Evolutionary conservation across 768 basidiomycete genomes (phyloP).

Genomic region (Suillus hirtellus): DNA sequence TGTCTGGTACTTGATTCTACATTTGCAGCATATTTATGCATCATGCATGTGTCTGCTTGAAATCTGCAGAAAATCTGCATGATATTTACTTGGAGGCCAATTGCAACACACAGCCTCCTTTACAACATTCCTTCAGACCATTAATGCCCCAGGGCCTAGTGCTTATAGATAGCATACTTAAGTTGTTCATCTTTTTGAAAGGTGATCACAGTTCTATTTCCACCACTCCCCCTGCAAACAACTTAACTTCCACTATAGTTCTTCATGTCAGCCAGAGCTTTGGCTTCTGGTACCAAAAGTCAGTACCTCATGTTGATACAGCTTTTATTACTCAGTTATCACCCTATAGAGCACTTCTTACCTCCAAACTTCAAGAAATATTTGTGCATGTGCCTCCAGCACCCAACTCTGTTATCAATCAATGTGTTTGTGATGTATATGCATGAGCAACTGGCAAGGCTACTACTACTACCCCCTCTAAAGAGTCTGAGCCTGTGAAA

Average conservation of each 20-base stretch:
- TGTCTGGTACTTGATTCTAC: too few relatives aligned
- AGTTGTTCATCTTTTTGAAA: constrained; percentile 5
- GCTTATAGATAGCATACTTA: too few relatives aligned
- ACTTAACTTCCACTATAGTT: background rate
- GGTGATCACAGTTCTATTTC: background rate
- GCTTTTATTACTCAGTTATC: background rate
- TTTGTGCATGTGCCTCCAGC: constrained; percentile 57
- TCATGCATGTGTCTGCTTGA: too few relatives aligned
- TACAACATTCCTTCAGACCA: too few relatives aligned
- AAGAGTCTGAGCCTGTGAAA: constrained; percentile 12
- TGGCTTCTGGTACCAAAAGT: constrained; percentile 25
- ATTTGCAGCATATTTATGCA: too few relatives aligned
- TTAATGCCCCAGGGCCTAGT: too few relatives aligned
- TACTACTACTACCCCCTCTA: constrained; percentile 14
- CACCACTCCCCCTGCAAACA: background rate
- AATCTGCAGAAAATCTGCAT: too few relatives aligned
- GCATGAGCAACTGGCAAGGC: constrained; percentile 55
- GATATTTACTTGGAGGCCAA: too few relatives aligned
- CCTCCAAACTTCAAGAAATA: constrained; percentile 1
- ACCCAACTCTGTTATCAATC: constrained; percentile 58
- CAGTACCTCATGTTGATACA: background rate
- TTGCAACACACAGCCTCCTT: too few relatives aligned
- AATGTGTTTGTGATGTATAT: constrained; percentile 59
- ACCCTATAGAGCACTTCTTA: constrained; percentile 1
- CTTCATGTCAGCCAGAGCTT: constrained; percentile 24